A percentile compares a stretch with the other conserved stretches of the same genome.
Evolutionary conservation across 2,329 filamentous ascomycete species (phyloP).

Genomic region (Trichoderma asperellum): DNA sequence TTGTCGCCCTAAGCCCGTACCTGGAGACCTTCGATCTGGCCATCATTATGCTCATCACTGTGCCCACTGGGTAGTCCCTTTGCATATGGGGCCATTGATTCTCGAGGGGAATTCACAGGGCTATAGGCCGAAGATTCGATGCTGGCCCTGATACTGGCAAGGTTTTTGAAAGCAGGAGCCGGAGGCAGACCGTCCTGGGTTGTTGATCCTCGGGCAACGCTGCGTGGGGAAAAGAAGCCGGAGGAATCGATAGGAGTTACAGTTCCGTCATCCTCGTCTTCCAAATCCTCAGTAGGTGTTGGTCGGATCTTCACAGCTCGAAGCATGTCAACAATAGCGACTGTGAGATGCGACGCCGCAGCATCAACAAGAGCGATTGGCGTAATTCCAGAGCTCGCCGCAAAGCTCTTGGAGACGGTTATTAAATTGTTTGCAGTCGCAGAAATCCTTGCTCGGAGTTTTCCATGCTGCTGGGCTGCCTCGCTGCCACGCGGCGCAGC

Average conservation of each 20-base stretch:
- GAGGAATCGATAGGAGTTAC: constrained; percentile 68
- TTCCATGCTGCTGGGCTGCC: constrained; percentile 61
- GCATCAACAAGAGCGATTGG: constrained; percentile 94
- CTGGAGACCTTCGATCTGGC: constrained; percentile 56
- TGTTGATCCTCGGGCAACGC: constrained; percentile 43
- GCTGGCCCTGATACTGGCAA: constrained; percentile 61
- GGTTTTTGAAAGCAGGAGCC: constrained; percentile 61
- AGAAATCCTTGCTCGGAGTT: constrained; percentile 82
- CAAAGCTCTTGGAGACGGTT: constrained; percentile 91
- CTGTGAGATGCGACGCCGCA: constrained; percentile 85
- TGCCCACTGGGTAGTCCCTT: constrained; percentile 49
- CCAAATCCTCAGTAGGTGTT: constrained; percentile 75
- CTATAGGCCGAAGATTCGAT: constrained; percentile 76
- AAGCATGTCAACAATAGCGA: constrained; percentile 83
- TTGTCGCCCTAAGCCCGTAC: constrained; percentile 35
- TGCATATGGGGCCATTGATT: constrained; percentile 54
- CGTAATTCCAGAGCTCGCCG: constrained; percentile 78
- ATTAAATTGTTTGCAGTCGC: constrained; percentile 94
- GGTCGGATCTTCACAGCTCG: constrained; percentile 80
- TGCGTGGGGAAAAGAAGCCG: constrained; percentile 68
- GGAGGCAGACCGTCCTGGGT: constrained; percentile 51
- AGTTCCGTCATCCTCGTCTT: constrained; percentile 72
- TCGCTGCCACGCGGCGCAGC: constrained; percentile 58
- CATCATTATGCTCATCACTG: constrained; percentile 44
- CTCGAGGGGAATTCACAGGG: constrained; percentile 69